Conservation (phyloP, 345 rosid species). For the Lagerstroemia speciosa region DNA sequence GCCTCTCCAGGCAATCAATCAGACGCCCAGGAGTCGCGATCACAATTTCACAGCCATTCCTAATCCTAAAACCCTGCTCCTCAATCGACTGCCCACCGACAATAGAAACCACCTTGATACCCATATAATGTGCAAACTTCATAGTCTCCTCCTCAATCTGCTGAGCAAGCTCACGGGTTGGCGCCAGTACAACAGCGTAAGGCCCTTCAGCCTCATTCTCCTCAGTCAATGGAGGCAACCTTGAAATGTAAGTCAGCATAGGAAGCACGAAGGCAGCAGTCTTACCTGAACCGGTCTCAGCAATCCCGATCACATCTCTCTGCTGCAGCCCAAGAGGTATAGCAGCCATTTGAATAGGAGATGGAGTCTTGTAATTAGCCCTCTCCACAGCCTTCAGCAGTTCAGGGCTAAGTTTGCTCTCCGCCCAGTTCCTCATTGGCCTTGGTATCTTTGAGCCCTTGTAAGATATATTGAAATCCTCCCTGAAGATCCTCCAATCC, state of each 20-base stretch:
- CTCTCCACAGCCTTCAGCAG: slow-evolving; percentile 79
- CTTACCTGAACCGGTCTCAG: slow-evolving; percentile 96
- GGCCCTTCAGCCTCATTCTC: slow-evolving; percentile 94
- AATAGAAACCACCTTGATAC: slow-evolving; percentile 78
- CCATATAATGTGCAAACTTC: slow-evolving; percentile 80
- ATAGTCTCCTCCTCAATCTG: slow-evolving; percentile 93
- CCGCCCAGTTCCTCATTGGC: slow-evolving; percentile 91
- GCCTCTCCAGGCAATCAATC: slow-evolving; percentile 85
- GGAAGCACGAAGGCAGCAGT: slow-evolving; percentile 96
- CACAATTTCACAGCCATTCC: slow-evolving; percentile 93
- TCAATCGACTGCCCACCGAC: slow-evolving; percentile 95
- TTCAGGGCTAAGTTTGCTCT: slow-evolving; percentile 66
- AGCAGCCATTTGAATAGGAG: slow-evolving; percentile 91
- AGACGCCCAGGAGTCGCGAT: slow-evolving; percentile 90
- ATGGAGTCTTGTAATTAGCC: slow-evolving; percentile 80
- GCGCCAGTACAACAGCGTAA: slow-evolving; percentile 91
- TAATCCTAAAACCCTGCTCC: slow-evolving; percentile 82
- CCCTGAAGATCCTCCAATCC: slow-evolving; percentile 93
- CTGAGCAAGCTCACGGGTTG: slow-evolving; percentile 86
- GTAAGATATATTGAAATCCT: slow-evolving; percentile 82
- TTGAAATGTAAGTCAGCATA: slow-evolving; percentile 83
- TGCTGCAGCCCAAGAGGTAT: slow-evolving; percentile 88
- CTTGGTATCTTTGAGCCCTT: slow-evolving; percentile 89
- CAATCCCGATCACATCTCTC: slow-evolving; percentile 91
- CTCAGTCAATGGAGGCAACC: slow-evolving; percentile 67